Conservation (phyloP, 306 rosid species). For the Castanea mollissima region DNA sequence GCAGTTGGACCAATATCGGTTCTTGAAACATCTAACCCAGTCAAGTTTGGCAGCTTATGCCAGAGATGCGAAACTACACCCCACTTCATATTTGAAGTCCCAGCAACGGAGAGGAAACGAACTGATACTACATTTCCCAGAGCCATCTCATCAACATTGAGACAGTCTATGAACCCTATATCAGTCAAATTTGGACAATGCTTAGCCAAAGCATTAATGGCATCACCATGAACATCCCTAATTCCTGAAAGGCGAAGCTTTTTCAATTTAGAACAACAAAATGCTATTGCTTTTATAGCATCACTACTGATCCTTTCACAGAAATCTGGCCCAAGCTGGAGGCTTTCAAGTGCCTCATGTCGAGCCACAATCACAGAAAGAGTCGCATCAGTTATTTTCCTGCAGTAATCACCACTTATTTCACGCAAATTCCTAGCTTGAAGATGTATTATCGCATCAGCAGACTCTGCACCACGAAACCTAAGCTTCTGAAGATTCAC, state of each 20-base stretch:
- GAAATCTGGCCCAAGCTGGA: slow-evolving; percentile 99
- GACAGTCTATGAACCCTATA: slow-evolving; percentile 90
- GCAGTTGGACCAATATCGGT: slow-evolving; percentile 83
- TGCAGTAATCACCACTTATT: slow-evolving; percentile 91
- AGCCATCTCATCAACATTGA: slow-evolving; percentile 79
- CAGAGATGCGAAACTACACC: slow-evolving; percentile 79
- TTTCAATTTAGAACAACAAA: slow-evolving; percentile 74
- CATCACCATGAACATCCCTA: slow-evolving; percentile 81
- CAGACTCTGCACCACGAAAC: slow-evolving; percentile 97
- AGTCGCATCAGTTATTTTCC: slow-evolving; percentile 97
- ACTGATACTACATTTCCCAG: slow-evolving; percentile 75
- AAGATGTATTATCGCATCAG: slow-evolving; percentile 82
- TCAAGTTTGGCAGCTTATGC: slow-evolving; percentile 83
- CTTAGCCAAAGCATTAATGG: slow-evolving; percentile 74
- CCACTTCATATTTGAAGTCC: slow-evolving; percentile 91
- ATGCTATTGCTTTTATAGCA: slow-evolving; percentile 84
- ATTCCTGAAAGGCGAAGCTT: slow-evolving; percentile 89
- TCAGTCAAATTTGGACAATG: slow-evolving; percentile 76
- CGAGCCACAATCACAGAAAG: slow-evolving; percentile 92
- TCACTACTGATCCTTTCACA: slow-evolving; percentile 98
- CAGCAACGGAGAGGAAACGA: slow-evolving; percentile 85
- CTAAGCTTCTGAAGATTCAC: slow-evolving; percentile 87
- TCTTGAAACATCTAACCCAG: slow-evolving; percentile 90
- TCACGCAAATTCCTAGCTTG: slow-evolving; percentile 80
- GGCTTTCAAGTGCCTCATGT: slow-evolving; percentile 92